phyloP scores from a whole-genome alignment of 208 protist species.

The Vickermania ingenoplastis region DNA sequence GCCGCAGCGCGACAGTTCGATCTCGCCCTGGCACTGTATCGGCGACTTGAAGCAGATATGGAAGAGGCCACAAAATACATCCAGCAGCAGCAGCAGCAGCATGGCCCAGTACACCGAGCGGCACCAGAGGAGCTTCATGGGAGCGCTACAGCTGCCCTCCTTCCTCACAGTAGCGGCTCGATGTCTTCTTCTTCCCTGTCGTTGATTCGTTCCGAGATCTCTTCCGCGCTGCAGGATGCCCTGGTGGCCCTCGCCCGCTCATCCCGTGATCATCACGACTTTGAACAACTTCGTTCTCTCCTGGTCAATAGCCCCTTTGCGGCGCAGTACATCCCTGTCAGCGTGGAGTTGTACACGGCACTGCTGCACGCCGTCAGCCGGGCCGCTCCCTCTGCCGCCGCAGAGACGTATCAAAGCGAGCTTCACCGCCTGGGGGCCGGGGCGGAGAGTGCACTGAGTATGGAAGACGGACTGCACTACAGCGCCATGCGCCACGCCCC shows the following conservation, averaged over 20 bases:
- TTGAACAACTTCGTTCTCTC: conserved; percentile 45
- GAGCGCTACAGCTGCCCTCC: not conserved
- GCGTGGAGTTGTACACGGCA: conserved; percentile 63
- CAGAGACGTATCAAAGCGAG: not conserved
- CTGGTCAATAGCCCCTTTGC: conserved; percentile 42
- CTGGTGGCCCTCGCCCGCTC: conserved; percentile 43
- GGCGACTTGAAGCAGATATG: conserved; percentile 49
- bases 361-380: conserved; percentile 62
- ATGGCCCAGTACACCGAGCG: too few relatives aligned
- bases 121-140: not conserved
- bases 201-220: not conserved
- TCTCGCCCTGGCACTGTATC: conserved; percentile 55
- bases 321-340: conserved; percentile 39
- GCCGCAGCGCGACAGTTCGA: conserved; percentile 38
- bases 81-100: conserved; percentile 1
- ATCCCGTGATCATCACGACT: conserved; percentile 37
- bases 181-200: not conserved
- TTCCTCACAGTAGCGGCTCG: not conserved
- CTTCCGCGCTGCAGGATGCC: conserved; percentile 21
- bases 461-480: not conserved
- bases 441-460: not conserved
- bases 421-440: not conserved
- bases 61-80: conserved; percentile 25
- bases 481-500: not conserved
- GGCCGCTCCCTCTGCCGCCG: conserved; percentile 4